Evolutionary conservation across 805 yeast genomes (phyloP).

Genomic region (Suhomyces xylopsoci): DNA sequence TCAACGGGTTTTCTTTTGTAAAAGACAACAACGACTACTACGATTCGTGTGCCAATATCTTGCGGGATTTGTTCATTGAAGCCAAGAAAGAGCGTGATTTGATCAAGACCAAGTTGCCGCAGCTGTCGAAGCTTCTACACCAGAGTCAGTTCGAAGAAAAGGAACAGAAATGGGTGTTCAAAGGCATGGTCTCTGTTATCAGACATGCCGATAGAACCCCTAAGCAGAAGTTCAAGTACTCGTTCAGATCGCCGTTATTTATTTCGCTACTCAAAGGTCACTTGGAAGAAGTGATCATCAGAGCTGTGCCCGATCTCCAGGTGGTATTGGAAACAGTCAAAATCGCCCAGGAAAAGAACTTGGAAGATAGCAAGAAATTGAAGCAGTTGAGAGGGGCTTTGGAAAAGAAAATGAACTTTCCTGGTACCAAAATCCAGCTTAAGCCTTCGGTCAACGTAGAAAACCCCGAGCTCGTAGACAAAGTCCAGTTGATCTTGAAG

Average conservation of each 20-base stretch:
- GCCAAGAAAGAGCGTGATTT: conserved; percentile 42
- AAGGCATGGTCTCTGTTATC: conserved; percentile 85
- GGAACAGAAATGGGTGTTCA: conserved; percentile 93
- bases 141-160: conserved; percentile 50
- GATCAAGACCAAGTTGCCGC: conserved; percentile 37
- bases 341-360: conserved; percentile 70
- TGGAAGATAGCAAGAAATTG: conserved; percentile 80
- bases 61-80: conserved; percentile 69
- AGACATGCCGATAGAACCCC: conserved; percentile 99
- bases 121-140: conserved; percentile 29
- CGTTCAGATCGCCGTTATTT: conserved; percentile 84
- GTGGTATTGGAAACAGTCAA: conserved; percentile 83
- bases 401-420: conserved; percentile 83
- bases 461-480: conserved; percentile 70
- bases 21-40: conserved; percentile 87
- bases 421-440: conserved; percentile 94
- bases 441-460: conserved; percentile 77
- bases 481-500: conserved; percentile 90
- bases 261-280: conserved; percentile 88
- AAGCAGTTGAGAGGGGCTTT: conserved; percentile 76
- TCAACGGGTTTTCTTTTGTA: conserved; percentile 96
- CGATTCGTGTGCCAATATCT: conserved; percentile 73
- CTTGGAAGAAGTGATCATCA: conserved; percentile 90
- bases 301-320: conserved; percentile 81
- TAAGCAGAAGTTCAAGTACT: conserved; percentile 93